Percentiles rank a stretch among this genome's conserved stretches.
Evolutionary conservation across 1,284 basidiomycete species (phyloP).

Genomic region (Apiotrichum montevideense): DNA sequence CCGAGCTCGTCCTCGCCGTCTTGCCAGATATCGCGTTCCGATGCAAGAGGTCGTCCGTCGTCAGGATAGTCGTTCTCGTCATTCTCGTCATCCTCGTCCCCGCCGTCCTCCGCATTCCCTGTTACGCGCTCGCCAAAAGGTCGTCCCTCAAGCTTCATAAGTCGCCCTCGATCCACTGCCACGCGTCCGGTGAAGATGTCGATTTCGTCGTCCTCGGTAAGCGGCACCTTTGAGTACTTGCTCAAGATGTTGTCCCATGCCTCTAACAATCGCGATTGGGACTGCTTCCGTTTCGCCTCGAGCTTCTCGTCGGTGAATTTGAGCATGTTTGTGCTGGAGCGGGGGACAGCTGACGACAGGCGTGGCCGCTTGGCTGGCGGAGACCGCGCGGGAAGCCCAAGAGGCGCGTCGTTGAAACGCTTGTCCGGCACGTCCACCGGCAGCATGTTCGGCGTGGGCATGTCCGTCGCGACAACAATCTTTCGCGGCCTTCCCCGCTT

Average conservation of each 20-base stretch:
- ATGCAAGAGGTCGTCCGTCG: neutral
- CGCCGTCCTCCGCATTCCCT: neutral
- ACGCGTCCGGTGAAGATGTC: constrained; percentile 35
- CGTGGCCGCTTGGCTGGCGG: too few relatives aligned
- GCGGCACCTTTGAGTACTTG: constrained; percentile 33
- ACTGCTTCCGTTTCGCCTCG: neutral
- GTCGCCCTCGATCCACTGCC: constrained; percentile 24
- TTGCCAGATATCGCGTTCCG: constrained; percentile 9
- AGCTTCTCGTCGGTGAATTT: too few relatives aligned
- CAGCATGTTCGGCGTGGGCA: too few relatives aligned
- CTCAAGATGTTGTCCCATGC: constrained; percentile 37
- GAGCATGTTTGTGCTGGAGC: too few relatives aligned
- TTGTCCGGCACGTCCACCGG: too few relatives aligned
- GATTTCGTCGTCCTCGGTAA: constrained; percentile 46
- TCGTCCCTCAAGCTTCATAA: constrained; percentile 14
- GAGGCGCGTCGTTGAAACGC: too few relatives aligned
- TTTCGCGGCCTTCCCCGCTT: too few relatives aligned
- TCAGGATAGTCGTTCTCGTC: constrained; percentile 4
- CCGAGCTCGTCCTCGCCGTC: constrained; percentile 37
- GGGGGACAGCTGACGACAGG: too few relatives aligned
- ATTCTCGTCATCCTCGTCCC: constrained; percentile 8
- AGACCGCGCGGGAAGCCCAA: too few relatives aligned
- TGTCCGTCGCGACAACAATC: too few relatives aligned
- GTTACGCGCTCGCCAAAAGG: constrained; percentile 17
- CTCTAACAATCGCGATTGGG: neutral